These are phyloP conservation scores for Nemophila menziesii DNA, from an alignment of 257 asterid genomes.

Conservation along the genomic window DNA sequence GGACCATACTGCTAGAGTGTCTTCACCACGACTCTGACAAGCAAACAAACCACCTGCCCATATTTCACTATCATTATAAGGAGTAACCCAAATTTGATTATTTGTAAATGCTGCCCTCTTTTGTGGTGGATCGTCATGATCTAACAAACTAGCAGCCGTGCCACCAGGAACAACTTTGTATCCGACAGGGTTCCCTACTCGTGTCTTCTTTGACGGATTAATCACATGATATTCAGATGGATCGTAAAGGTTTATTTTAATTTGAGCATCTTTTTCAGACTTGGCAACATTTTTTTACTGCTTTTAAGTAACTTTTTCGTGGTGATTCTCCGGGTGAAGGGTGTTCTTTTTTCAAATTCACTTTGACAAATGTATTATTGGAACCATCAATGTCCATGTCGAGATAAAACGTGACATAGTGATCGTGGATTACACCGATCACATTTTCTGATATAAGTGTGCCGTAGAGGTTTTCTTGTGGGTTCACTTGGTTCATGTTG, in stretches of 20 bases:
- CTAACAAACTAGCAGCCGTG: constrained; percentile 23
- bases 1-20: constrained; percentile 59
- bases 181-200: constrained; percentile 76
- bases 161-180: constrained; percentile 71
- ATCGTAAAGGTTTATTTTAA: constrained; percentile 51
- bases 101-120: constrained; percentile 45
- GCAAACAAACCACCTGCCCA: constrained; percentile 75
- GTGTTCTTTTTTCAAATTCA: constrained; percentile 53
- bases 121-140: constrained; percentile 47
- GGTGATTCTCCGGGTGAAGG: constrained; percentile 43
- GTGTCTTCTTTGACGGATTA: constrained; percentile 51
- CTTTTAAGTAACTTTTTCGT: constrained; percentile 71
- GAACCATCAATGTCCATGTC: constrained; percentile 85
- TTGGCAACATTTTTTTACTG: constrained; percentile 51
- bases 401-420: constrained; percentile 66
- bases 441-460: constrained; percentile 72
- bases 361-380: constrained; percentile 77
- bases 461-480: constrained; percentile 40
- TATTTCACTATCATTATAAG: constrained; percentile 36
- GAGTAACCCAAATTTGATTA: constrained; percentile 51
- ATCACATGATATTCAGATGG: constrained; percentile 86
- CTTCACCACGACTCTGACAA: constrained; percentile 56
- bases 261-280: constrained; percentile 83
- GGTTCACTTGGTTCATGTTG: constrained; percentile 62
- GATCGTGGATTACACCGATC: constrained; percentile 87